These are phyloP conservation scores for Testicularia cyperi DNA, from an alignment of 1,284 basidiomycete species.

Conservation along the genomic window DNA sequence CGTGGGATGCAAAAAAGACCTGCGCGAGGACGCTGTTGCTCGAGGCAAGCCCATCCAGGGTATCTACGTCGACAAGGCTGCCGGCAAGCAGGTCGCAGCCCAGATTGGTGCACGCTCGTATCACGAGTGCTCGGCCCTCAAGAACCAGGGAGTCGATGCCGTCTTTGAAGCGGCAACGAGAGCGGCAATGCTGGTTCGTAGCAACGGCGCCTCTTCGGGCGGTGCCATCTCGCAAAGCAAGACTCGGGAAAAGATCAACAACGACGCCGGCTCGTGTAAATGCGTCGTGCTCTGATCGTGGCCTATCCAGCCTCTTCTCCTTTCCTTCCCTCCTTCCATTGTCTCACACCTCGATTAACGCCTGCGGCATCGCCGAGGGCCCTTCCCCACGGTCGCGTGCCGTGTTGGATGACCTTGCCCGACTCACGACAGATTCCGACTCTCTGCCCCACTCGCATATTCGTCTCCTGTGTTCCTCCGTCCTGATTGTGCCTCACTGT, in stretches of 20 bases:
- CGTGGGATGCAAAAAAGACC: constrained; percentile 81
- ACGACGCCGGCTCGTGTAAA: constrained; percentile 41
- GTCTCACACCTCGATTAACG: too few species aligned
- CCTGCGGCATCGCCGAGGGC: too few species aligned
- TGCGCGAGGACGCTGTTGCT: constrained; percentile 65
- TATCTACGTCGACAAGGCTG: constrained; percentile 60
- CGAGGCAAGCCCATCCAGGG: constrained; percentile 56
- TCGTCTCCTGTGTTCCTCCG: too few species aligned
- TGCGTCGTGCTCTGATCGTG: constrained; percentile 38
- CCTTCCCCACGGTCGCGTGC: too few species aligned
- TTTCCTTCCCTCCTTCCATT: background rate
- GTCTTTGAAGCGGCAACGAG: constrained; percentile 54
- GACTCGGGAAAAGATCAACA: constrained; percentile 28
- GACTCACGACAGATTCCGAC: too few species aligned
- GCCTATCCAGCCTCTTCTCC: too few species aligned
- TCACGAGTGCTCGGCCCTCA: constrained; percentile 52
- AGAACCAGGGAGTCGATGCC: constrained; percentile 54
- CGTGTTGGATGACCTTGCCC: too few species aligned
- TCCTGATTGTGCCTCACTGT: too few species aligned
- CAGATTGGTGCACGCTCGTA: constrained; percentile 66
- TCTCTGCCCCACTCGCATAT: too few species aligned
- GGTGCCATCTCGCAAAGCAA: constrained; percentile 42
- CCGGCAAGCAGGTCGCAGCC: constrained; percentile 57
- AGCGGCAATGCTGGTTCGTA: constrained; percentile 51
- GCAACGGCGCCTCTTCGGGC: constrained; percentile 23